These are phyloP conservation scores for Ascochyta lentis DNA, from an alignment of 2,329 filamentous ascomycete species.

Conservation along the genomic window DNA sequence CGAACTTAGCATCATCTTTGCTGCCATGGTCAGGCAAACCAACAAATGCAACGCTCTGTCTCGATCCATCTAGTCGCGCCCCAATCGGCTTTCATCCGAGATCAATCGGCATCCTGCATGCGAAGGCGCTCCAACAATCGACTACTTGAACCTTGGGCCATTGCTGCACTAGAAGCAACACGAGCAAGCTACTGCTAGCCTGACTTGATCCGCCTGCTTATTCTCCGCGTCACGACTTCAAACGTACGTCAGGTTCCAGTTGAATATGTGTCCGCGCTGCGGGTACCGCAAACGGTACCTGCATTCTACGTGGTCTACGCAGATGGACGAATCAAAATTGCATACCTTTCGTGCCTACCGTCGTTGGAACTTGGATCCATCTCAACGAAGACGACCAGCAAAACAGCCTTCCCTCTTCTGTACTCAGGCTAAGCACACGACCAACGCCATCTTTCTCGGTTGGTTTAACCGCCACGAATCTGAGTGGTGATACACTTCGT, in stretches of 20 bases:
- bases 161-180: neutral
- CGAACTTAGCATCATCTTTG: too few species aligned
- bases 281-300: slow-evolving; percentile 6
- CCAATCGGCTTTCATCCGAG: neutral
- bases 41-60: too few species aligned
- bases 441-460: neutral
- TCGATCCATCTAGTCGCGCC: too few species aligned
- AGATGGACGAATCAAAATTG: neutral
- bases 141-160: neutral
- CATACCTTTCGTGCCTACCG: neutral
- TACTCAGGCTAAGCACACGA: neutral
- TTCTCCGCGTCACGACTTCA: neutral
- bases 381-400: neutral
- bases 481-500: neutral
- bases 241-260: neutral
- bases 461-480: neutral
- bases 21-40: too few species aligned
- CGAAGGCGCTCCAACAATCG: slow-evolving; percentile 4
- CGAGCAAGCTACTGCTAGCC: neutral
- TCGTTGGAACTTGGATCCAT: neutral
- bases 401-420: neutral
- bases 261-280: neutral
- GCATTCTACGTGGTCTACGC: neutral
- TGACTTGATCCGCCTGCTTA: slow-evolving; percentile 2
- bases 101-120: slow-evolving; percentile 1